A percentile compares a stretch with the other conserved stretches of the same genome.
phyloP scores from a whole-genome alignment of 2,329 filamentous ascomycete species.

The Fusarium nisikadoi region DNA sequence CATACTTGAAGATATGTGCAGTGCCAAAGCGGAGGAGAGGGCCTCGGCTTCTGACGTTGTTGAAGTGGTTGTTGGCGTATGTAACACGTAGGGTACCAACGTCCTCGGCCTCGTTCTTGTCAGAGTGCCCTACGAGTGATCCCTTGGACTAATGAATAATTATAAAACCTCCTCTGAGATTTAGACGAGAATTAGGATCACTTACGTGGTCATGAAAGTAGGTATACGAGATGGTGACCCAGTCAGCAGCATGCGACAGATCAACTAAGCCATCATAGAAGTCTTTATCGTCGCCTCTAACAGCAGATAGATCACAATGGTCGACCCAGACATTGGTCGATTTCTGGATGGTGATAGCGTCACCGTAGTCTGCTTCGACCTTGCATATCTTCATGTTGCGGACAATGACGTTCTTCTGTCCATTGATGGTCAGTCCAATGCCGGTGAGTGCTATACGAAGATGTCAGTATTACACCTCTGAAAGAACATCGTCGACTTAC shows the following conservation, averaged over 20 bases:
- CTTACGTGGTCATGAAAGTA: constrained; percentile 56
- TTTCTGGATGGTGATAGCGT: constrained; percentile 62
- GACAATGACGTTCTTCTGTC: constrained; percentile 62
- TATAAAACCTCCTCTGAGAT: rapidly evolving
- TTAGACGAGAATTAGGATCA: too few relatives aligned
- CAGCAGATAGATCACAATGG: constrained; percentile 55
- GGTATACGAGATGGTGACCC: constrained; percentile 55
- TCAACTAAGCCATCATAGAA: constrained; percentile 57
- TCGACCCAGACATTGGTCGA: constrained; percentile 61
- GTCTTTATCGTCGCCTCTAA: constrained; percentile 54
- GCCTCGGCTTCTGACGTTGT: constrained; percentile 68
- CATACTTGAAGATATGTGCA: constrained; percentile 57
- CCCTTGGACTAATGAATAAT: constrained; percentile 56
- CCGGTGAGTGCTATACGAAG: constrained; percentile 15
- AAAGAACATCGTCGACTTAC: neutral
- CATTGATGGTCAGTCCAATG: constrained; percentile 31
- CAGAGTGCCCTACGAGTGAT: constrained; percentile 69
- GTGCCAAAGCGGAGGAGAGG: constrained; percentile 72
- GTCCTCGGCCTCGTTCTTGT: constrained; percentile 67
- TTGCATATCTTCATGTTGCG: constrained; percentile 65
- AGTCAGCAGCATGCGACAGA: constrained; percentile 56
- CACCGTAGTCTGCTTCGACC: constrained; percentile 57
- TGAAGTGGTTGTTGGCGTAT: constrained; percentile 70
- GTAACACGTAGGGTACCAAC: constrained; percentile 68
- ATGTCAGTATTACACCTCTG: rapidly evolving